Conservation (phyloP, 371 early-diverging fungal genomes). For the Haplosporangium sp. region DNA sequence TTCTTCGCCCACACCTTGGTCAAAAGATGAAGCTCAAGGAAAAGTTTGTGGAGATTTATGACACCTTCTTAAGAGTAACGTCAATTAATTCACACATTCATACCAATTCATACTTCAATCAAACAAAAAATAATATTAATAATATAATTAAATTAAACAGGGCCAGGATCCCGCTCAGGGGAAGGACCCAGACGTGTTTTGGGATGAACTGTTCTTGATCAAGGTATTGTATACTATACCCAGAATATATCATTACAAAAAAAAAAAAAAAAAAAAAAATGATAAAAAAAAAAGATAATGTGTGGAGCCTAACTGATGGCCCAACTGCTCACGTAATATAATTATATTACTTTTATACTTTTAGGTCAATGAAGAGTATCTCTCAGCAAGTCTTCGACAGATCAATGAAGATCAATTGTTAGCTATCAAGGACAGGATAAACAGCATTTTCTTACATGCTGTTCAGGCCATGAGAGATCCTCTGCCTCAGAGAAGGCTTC, state of each 20-base stretch:
- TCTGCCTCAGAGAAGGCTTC: conserved; percentile 42
- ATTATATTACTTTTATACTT: background rate
- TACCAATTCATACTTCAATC: background rate
- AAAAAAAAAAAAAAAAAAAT: background rate
- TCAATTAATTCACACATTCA: background rate
- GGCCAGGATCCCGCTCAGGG: conserved; percentile 55
- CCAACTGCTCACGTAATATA: background rate
- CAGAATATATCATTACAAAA: no score
- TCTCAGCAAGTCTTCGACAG: conserved; percentile 52
- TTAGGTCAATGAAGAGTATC: conserved; percentile 59
- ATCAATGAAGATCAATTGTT: conserved; percentile 62
- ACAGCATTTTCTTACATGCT: conserved; percentile 56
- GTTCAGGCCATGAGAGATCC: conserved; percentile 50
- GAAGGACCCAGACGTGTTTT: conserved; percentile 58
- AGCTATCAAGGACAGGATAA: conserved; percentile 53
- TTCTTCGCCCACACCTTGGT: conserved; percentile 45
- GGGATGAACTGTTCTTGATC: conserved; percentile 64
- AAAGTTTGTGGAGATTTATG: conserved; percentile 67
- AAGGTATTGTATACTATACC: conserved; percentile 21
- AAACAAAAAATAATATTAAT: background rate
- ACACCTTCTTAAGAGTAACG: conserved; percentile 62
- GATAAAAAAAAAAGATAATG: no score
- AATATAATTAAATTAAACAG: conserved; percentile 20
- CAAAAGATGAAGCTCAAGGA: conserved; percentile 62
- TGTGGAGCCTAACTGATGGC: no score